phyloP scores from a whole-genome alignment of 2,329 filamentous ascomycete species.

The Celoporthe dispersa region DNA sequence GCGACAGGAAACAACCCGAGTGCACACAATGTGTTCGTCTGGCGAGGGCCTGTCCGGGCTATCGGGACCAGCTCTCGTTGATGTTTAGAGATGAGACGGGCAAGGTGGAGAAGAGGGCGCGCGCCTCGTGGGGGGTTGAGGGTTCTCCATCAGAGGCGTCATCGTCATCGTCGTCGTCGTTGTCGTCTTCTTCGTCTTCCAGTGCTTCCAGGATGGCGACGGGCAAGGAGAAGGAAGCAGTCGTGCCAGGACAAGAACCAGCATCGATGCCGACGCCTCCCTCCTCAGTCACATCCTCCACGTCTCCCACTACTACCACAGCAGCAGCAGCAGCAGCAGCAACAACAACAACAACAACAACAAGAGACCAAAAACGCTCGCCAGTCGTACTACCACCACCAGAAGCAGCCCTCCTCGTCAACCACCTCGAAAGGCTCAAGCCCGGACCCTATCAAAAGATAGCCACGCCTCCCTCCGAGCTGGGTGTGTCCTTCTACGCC shows the following conservation, averaged over 20 bases:
- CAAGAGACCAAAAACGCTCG: not conserved
- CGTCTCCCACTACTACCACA: conserved; percentile 22
- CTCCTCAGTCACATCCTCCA: conserved; percentile 23
- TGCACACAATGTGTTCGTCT: conserved; percentile 67
- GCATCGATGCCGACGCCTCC: conserved; percentile 21
- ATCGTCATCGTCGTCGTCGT: conserved; percentile 32
- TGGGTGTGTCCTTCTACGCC: conserved; percentile 56
- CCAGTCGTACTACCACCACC: not conserved
- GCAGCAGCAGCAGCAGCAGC: not conserved
- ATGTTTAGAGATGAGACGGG: conserved; percentile 70
- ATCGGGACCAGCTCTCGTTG: conserved; percentile 66
- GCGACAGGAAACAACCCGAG: conserved; percentile 63
- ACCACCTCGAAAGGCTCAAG: not conserved
- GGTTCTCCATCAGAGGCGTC: conserved; percentile 20
- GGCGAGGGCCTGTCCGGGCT: conserved; percentile 64
- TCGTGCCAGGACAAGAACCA: not conserved
- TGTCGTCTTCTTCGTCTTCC: conserved; percentile 21
- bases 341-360: not conserved
- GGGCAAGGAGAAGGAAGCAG: conserved; percentile 9
- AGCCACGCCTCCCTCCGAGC: conserved; percentile 43
- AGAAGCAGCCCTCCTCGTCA: not conserved
- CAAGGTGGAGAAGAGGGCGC: conserved; percentile 63
- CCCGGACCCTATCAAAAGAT: conserved; percentile 4
- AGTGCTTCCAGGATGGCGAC: not conserved
- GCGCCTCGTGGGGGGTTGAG: conserved; percentile 53